Evolutionary conservation across 2,329 filamentous ascomycete species (phyloP), one percentile per base, ranked within the genome.

Genomic region (Fusarium sp.): DNA sequence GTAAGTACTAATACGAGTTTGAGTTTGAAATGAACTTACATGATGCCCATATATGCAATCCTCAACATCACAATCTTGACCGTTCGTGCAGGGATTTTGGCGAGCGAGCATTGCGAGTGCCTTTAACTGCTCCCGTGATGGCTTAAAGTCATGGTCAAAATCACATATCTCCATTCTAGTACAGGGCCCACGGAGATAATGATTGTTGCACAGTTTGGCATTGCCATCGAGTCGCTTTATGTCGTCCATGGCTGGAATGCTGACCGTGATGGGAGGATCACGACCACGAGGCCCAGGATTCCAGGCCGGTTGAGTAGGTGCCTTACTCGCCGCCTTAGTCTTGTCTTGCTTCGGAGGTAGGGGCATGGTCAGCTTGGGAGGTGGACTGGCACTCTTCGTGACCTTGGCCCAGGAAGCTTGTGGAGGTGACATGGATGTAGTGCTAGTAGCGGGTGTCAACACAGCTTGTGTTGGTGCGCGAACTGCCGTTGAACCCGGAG

Each of bases 41-140:
- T 91, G 85, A 76, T 91, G 89, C 5, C 89, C 89, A 71, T 91
- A 90, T 64, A 90, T 90, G 75, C 89, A 91, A 67, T 86, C 85
- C 3, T 85, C 83, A 7, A 84, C 79, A 10, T 86, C 84, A 70
- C 89, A 91, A n/a, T 87, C 82, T 75, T 91, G 89, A 0, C 87
- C 86, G 33, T 80, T 84, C 0, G 82, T 82, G 78, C 89, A 91
- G 2, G 88, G 89, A 61, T 89, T 90, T 60, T 87, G 79, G 9
- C 89, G 83, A 5, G 88, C 84, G 52, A 90, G 73, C 70, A 86
- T 85, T 1, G 85, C 83, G 67, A 91, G 87, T 5, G 87, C 88
- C 38, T 83, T 83, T 55, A 87, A 80, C 74, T 91, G 88, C 6
- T 89, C 87, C 26, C 82, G 79, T 8, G 81, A 85, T 5, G 86